Evolutionary conservation across 2,329 filamentous ascomycete species (phyloP).

Genomic region (Trichoderma harzianum): DNA sequence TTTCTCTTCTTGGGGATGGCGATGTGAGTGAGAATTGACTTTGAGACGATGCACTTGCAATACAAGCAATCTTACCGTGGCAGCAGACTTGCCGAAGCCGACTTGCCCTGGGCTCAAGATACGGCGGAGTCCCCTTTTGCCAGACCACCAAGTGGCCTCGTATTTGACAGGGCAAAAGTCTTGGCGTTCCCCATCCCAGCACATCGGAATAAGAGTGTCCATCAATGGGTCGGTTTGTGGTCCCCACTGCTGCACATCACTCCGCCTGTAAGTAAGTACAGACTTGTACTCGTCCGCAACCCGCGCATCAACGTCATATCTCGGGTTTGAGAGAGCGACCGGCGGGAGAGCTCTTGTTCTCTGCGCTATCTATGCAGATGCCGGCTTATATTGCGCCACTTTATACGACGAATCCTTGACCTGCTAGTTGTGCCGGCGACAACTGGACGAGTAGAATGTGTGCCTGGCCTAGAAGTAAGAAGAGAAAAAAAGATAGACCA

Average conservation of each 20-base stretch:
- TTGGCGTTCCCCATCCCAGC: constrained; percentile 7
- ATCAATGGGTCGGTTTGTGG: constrained; percentile 13
- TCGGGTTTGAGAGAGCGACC: neutral
- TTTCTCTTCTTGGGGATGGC: neutral
- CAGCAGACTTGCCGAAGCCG: neutral
- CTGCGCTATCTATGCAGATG: neutral
- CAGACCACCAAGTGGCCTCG: constrained; percentile 17
- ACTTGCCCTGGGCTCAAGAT: neutral
- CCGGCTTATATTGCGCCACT: neutral
- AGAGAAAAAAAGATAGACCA: neutral
- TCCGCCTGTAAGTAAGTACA: neutral
- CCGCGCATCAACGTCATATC: neutral
- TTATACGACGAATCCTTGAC: neutral
- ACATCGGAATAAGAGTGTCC: constrained; percentile 14
- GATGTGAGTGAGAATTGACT: neutral
- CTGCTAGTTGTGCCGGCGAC: neutral
- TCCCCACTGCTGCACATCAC: constrained; percentile 15
- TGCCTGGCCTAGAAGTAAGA: neutral
- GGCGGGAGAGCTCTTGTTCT: neutral
- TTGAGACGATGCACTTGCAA: neutral
- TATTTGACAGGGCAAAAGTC: constrained; percentile 9
- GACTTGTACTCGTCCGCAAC: neutral
- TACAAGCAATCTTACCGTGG: neutral
- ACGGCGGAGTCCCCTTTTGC: constrained; percentile 12
- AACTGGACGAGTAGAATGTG: neutral